phyloP scores from a whole-genome alignment of 2,329 filamentous ascomycete species.

The Thermoascus crustaceus region DNA sequence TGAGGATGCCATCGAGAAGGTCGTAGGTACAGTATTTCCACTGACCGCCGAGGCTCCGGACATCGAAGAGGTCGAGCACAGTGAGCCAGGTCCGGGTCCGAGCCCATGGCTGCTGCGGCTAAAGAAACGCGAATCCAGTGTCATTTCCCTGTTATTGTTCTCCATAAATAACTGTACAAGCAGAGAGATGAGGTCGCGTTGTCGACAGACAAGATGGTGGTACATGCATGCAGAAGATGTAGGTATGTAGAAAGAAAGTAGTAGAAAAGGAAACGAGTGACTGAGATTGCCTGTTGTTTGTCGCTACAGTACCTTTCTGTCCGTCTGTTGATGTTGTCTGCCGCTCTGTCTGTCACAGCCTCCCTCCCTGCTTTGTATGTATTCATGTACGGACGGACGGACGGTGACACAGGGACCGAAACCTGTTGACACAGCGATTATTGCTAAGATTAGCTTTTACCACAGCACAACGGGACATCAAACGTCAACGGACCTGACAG shows the following conservation, averaged over 20 bases:
- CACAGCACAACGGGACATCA: no score
- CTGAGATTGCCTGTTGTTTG: no score
- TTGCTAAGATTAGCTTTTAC: no score
- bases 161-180: constrained; percentile 33
- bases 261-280: constrained; percentile 10
- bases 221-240: constrained; percentile 29
- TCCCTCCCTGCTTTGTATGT: background rate
- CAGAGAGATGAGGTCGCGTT: constrained; percentile 32
- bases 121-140: constrained; percentile 35
- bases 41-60: constrained; percentile 27
- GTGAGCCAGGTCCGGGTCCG: constrained; percentile 22
- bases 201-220: constrained; percentile 28
- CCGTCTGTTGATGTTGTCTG: background rate
- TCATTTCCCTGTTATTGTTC: constrained; percentile 31
- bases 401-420: no score
- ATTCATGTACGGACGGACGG: no score
- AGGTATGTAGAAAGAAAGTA: constrained; percentile 11
- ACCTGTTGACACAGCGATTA: no score
- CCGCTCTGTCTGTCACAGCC: background rate
- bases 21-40: constrained; percentile 27
- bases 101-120: constrained; percentile 20
- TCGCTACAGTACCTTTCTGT: constrained; percentile 10
- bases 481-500: no score
- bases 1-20: constrained; percentile 29
- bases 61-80: constrained; percentile 25